Conservation (phyloP, 2,329 filamentous ascomycete genomes). For the Aspergillus amoenus region DNA sequence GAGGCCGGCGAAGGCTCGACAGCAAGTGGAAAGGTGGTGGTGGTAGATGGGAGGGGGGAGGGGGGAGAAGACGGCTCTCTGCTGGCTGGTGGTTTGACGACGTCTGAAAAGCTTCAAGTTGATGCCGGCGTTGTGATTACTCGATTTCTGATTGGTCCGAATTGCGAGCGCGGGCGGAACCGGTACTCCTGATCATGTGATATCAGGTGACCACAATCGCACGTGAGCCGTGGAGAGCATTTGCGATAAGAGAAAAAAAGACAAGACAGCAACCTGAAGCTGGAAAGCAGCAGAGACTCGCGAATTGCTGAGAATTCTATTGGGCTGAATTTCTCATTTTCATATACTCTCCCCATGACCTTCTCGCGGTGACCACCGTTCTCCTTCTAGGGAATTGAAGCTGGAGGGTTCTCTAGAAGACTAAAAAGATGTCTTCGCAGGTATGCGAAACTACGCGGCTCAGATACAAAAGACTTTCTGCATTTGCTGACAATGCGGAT, state of each 20-base stretch:
- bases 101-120: constrained; percentile 44
- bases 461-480: background rate
- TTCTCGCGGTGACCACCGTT: constrained; percentile 63
- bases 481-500: constrained; percentile 27
- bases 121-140: constrained; percentile 40
- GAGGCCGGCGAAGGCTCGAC: constrained; percentile 38
- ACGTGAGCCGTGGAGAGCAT: constrained; percentile 18
- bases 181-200: constrained; percentile 31
- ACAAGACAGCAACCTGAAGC: background rate
- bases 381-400: constrained; percentile 68
- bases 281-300: background rate
- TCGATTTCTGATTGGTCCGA: constrained; percentile 38
- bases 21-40: constrained; percentile 34
- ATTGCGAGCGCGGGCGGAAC: constrained; percentile 41
- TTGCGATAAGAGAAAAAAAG: constrained; percentile 17
- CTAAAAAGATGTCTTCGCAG: constrained; percentile 52
- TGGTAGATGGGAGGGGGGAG: constrained; percentile 25
- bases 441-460: constrained; percentile 44
- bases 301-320: background rate
- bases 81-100: constrained; percentile 31
- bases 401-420: constrained; percentile 75
- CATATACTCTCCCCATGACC: constrained; percentile 27
- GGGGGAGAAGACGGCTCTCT: constrained; percentile 23
- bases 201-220: constrained; percentile 20
- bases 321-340: background rate